phyloP scores from a whole-genome alignment of 164 flowering plant species.

The Vitis labrusca region DNA sequence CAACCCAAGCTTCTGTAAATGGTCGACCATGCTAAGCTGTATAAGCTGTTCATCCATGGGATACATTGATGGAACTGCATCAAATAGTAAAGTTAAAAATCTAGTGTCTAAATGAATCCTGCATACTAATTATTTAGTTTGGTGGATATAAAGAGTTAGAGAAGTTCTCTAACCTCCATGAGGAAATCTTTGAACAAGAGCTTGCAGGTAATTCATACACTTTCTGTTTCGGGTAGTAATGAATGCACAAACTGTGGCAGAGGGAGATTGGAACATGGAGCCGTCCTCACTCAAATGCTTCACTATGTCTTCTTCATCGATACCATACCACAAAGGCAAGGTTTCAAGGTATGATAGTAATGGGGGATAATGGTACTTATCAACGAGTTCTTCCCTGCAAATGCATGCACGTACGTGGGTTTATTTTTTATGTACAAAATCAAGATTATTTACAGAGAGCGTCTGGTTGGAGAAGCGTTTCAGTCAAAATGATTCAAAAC shows the following conservation, averaged over 20 bases:
- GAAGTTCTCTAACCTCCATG: slow-evolving; percentile 24
- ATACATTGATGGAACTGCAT: slow-evolving; percentile 25
- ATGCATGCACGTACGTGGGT: neutral
- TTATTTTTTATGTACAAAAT: too few relatives aligned
- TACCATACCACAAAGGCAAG: slow-evolving; percentile 19
- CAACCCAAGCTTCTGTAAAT: slow-evolving; percentile 22
- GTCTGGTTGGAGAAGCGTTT: too few relatives aligned
- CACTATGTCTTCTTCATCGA: slow-evolving; percentile 13
- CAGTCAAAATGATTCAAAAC: too few relatives aligned
- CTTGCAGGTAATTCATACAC: slow-evolving; percentile 26
- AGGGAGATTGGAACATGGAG: slow-evolving; percentile 44
- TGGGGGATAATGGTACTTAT: slow-evolving; percentile 16
- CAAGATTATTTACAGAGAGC: too few relatives aligned
- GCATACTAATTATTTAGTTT: too few relatives aligned
- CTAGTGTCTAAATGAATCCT: too few relatives aligned
- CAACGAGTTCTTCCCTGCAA: slow-evolving; percentile 27
- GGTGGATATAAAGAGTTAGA: too few relatives aligned
- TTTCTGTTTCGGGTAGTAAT: slow-evolving; percentile 31
- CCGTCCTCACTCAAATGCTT: slow-evolving; percentile 33
- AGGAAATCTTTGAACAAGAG: slow-evolving; percentile 30
- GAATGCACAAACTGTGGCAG: slow-evolving; percentile 39
- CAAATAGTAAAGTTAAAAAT: neutral
- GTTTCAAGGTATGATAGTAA: slow-evolving; percentile 34
- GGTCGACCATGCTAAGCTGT: slow-evolving; percentile 30
- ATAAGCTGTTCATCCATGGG: slow-evolving; percentile 24